Conservation (phyloP, 805 yeast species). For the Metschnikowia lochheadii region DNA sequence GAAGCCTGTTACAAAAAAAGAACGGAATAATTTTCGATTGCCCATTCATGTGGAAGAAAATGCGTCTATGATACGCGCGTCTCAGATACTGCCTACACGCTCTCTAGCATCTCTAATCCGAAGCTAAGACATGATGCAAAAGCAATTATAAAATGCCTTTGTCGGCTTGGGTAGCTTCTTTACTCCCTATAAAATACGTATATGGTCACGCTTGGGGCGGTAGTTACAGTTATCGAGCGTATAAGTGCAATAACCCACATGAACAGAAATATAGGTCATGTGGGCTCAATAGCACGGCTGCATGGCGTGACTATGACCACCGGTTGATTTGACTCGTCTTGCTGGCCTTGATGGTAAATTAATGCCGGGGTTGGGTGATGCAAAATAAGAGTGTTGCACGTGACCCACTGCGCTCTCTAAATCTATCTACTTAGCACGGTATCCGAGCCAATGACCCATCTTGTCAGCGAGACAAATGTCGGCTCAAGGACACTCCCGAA, state of each 20-base stretch:
- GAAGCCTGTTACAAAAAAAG: conserved; percentile 2
- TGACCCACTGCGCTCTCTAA: conserved; percentile 1
- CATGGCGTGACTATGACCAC: neutral
- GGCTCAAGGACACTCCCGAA: neutral
- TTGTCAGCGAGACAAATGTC: neutral
- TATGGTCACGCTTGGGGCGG: too few relatives aligned
- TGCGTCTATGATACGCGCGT: conserved; percentile 5
- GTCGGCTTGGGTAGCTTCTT: too few relatives aligned
- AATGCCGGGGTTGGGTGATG: neutral
- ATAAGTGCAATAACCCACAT: neutral
- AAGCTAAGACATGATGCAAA: neutral
- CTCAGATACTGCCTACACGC: neutral
- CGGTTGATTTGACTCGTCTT: neutral
- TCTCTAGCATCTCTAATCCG: neutral
- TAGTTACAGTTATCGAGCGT: neutral
- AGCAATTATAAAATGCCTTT: too few relatives aligned
- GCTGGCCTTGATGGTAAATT: neutral
- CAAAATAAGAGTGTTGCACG: neutral
- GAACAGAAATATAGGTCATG: neutral
- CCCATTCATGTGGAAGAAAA: conserved; percentile 3
- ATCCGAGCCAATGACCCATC: neutral
- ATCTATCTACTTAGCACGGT: neutral
- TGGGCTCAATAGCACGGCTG: neutral
- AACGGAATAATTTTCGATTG: conserved; percentile 1
- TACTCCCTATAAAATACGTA: too few relatives aligned